A percentile compares a stretch with the other conserved stretches of the same genome.
phyloP scores from a whole-genome alignment of 208 protist species.

The Jaenimonas drosophilae region DNA sequence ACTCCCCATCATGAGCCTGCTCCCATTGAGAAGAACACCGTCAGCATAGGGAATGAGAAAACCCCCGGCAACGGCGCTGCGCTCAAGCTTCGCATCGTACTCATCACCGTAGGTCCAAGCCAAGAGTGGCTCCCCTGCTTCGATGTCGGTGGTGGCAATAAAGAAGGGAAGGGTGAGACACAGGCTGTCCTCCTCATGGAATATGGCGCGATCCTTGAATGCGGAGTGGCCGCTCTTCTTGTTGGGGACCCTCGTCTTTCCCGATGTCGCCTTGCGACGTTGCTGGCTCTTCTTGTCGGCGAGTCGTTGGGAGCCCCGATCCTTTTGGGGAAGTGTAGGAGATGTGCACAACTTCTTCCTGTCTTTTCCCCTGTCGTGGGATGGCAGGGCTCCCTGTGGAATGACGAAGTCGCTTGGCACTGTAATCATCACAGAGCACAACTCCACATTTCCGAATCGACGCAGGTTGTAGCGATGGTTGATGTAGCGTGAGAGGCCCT shows the following conservation, averaged over 20 bases:
- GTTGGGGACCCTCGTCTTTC: too few relatives aligned
- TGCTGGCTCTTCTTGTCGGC: not conserved
- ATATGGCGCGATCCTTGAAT: constrained; percentile 20
- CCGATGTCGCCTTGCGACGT: not conserved
- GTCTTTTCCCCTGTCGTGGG: too few relatives aligned
- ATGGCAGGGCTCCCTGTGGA: too few relatives aligned
- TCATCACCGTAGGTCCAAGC: constrained; percentile 85
- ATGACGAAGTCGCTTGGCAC: constrained; percentile 62
- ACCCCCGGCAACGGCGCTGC: constrained; percentile 47
- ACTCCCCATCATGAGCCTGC: not conserved
- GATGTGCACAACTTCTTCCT: too few relatives aligned
- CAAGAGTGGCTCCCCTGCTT: constrained; percentile 46
- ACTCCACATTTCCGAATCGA: constrained; percentile 77
- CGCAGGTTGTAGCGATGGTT: constrained; percentile 84
- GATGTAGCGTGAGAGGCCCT: constrained; percentile 71
- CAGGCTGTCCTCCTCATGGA: constrained; percentile 46
- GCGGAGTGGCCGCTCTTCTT: not conserved
- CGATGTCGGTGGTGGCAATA: constrained; percentile 61
- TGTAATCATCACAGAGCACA: constrained; percentile 72
- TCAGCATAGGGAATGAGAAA: constrained; percentile 53
- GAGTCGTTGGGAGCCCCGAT: not conserved
- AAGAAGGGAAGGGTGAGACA: constrained; percentile 79
- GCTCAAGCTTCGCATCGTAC: constrained; percentile 81
- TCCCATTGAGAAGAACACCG: constrained; percentile 43
- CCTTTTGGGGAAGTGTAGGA: constrained; percentile 1